These are phyloP conservation scores for Colletotrichum theobromicola DNA, from an alignment of 2,329 filamentous ascomycete genomes.

Conservation along the genomic window DNA sequence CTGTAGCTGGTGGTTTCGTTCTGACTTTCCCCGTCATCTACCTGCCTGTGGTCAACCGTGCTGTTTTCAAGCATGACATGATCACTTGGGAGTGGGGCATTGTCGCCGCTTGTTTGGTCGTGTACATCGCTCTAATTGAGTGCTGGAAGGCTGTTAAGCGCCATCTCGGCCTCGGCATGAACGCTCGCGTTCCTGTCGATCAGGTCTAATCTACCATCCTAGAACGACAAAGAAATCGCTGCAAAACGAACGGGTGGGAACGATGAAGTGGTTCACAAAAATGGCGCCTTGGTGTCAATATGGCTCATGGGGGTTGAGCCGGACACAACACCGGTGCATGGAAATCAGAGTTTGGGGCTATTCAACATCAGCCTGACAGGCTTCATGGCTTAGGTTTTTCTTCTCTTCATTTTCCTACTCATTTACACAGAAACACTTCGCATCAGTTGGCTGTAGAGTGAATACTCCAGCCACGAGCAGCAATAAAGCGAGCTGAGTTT, in stretches of 20 bases:
- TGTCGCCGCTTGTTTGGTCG: conserved; percentile 61
- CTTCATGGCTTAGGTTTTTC: neutral
- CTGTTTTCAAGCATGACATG: conserved; percentile 72
- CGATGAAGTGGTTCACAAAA: neutral
- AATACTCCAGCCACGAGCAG: neutral
- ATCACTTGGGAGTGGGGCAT: conserved; percentile 78
- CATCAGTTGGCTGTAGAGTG: neutral
- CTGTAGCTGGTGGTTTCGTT: conserved; percentile 64
- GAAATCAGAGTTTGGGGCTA: conserved; percentile 14
- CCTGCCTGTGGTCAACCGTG: conserved; percentile 68
- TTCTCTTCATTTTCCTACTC: conserved; percentile 1
- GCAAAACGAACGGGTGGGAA: neutral
- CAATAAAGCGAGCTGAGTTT: neutral
- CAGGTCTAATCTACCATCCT: neutral
- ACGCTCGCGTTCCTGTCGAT: neutral
- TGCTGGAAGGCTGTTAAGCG: conserved; percentile 74
- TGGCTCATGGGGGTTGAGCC: neutral
- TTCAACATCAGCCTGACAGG: conserved; percentile 19
- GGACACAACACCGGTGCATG: neutral
- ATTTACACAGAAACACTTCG: neutral
- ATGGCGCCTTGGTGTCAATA: neutral
- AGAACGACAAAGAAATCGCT: neutral
- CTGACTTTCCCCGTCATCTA: conserved; percentile 70
- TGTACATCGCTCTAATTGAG: conserved; percentile 70
- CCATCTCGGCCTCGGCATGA: conserved; percentile 39